Evolutionary conservation across 257 asterid genomes (phyloP).

Genomic region (Penstemon eatonii): DNA sequence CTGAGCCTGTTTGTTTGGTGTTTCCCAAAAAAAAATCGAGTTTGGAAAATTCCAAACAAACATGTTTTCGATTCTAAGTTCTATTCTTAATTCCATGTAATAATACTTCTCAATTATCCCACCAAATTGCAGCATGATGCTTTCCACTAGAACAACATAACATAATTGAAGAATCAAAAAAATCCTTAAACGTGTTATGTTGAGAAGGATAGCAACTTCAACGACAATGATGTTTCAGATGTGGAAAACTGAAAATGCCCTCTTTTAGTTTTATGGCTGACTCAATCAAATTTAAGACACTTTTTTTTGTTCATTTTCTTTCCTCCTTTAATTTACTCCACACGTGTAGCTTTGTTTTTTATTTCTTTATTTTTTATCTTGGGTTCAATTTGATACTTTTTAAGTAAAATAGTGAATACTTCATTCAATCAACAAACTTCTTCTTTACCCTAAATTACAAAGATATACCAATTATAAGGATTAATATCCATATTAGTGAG

Average conservation of each 20-base stretch:
- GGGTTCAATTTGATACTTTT: too few species aligned
- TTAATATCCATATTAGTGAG: too few species aligned
- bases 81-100: constrained; percentile 23
- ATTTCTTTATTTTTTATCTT: too few species aligned
- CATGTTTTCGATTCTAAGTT: too few species aligned
- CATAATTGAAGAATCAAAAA: constrained; percentile 33
- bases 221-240: constrained; percentile 26
- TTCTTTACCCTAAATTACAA: too few species aligned
- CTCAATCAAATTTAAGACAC: constrained; percentile 38
- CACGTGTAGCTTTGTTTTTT: not conserved
- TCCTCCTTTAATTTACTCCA: not conserved
- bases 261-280: constrained; percentile 41
- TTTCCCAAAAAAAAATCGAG: too few species aligned
- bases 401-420: too few species aligned
- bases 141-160: constrained; percentile 25
- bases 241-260: constrained; percentile 45
- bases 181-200: constrained; percentile 17
- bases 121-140: constrained; percentile 36
- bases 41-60: too few species aligned
- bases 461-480: too few species aligned
- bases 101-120: constrained; percentile 23
- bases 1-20: too few species aligned
- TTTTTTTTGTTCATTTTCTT: constrained; percentile 19
- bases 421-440: too few species aligned
- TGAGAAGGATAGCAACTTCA: constrained; percentile 39